These are phyloP conservation scores for Plasmodium adleri DNA, from an alignment of 169 alveolate genomes.

Conservation along the genomic window DNA sequence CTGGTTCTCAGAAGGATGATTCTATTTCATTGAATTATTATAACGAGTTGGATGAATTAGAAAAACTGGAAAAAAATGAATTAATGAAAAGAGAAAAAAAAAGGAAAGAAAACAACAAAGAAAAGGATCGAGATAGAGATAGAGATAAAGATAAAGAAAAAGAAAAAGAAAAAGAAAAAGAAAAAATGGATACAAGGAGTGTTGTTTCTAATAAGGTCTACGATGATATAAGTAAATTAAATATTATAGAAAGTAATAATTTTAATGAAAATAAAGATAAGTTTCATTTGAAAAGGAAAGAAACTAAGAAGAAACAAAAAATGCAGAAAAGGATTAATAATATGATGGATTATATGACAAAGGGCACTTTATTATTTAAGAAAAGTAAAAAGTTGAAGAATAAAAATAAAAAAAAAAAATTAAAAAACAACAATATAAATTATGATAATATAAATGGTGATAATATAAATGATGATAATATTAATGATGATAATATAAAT, in stretches of 20 bases:
- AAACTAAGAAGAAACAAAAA: background rate
- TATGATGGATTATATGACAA: background rate
- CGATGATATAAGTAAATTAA: constrained; percentile 49
- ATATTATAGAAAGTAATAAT: background rate
- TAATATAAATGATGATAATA: too few relatives aligned
- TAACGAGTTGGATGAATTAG: constrained; percentile 71
- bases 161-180: background rate
- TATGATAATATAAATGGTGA: too few relatives aligned
- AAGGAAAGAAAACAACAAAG: constrained; percentile 5
- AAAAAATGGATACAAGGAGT: constrained; percentile 33
- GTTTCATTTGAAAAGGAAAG: constrained; percentile 20
- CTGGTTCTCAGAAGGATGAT: constrained; percentile 52
- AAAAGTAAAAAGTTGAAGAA: too few relatives aligned
- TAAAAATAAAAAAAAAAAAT: too few relatives aligned
- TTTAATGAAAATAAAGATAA: constrained; percentile 17
- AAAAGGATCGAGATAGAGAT: constrained; percentile 15
- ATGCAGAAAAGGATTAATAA: background rate
- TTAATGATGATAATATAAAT: too few relatives aligned
- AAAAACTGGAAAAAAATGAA: constrained; percentile 55
- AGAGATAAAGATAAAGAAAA: constrained; percentile 33
- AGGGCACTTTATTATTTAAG: background rate
- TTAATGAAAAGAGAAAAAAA: constrained; percentile 25
- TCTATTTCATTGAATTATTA: constrained; percentile 49
- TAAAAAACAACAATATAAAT: too few relatives aligned
- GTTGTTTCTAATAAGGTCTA: constrained; percentile 37